Percentiles rank a stretch among this genome's conserved stretches.
Conservation (phyloP, 805 yeast genomes). For the Zygotorulaspora florentina region DNA sequence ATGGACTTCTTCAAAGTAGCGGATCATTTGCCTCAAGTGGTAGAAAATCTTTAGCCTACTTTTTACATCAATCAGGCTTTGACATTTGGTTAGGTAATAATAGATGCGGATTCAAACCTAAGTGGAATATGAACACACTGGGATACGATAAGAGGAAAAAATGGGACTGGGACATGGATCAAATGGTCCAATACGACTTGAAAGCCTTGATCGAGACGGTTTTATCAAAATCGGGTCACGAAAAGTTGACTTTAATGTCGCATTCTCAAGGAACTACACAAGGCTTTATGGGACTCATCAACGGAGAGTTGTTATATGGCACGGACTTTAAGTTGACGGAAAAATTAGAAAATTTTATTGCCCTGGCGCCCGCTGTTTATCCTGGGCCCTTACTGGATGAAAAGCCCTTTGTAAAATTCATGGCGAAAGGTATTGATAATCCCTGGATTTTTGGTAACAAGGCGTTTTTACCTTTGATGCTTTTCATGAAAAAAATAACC, state of each 20-base stretch:
- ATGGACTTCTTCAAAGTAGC: conserved; percentile 83
- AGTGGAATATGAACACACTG: conserved; percentile 46
- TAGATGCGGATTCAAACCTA: conserved; percentile 77
- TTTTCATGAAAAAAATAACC: conserved; percentile 48
- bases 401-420: conserved; percentile 56
- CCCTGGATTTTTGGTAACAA: conserved; percentile 66
- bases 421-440: conserved; percentile 48
- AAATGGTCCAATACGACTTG: conserved; percentile 74
- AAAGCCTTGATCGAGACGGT: conserved; percentile 68
- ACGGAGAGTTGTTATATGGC: conserved; percentile 33
- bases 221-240: conserved; percentile 35
- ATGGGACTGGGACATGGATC: conserved; percentile 95
- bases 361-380: conserved; percentile 87
- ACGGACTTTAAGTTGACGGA: conserved; percentile 40
- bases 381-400: conserved; percentile 74
- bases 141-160: conserved; percentile 37
- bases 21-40: conserved; percentile 88
- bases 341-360: conserved; percentile 63
- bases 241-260: conserved; percentile 59
- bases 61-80: conserved; percentile 50
- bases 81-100: conserved; percentile 94
- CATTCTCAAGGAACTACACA: conserved; percentile 97
- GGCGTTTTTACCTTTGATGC: conserved; percentile 75
- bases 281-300: conserved; percentile 62
- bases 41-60: conserved; percentile 65